phyloP scores from a whole-genome alignment of 352 stramenopile species.

The Pythium volutum region DNA sequence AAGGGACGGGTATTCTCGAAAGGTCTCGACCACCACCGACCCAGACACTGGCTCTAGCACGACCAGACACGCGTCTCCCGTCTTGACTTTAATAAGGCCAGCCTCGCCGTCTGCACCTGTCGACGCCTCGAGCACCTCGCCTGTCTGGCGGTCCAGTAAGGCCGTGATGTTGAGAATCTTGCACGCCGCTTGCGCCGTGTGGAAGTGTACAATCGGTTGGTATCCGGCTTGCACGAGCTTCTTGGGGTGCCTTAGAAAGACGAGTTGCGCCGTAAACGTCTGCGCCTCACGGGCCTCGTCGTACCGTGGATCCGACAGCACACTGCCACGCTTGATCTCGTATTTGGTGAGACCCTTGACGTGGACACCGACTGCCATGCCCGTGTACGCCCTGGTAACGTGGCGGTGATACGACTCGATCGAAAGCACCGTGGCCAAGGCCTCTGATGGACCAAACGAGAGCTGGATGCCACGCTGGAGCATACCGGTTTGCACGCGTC shows the following conservation, averaged over 20 bases:
- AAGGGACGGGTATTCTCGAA: slow-evolving; percentile 95
- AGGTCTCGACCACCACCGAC: slow-evolving; percentile 95
- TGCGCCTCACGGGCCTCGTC: slow-evolving; percentile 83
- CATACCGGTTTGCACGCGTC: slow-evolving; percentile 95
- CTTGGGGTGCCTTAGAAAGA: slow-evolving; percentile 95
- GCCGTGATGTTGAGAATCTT: slow-evolving; percentile 93
- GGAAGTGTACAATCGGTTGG: slow-evolving; percentile 95
- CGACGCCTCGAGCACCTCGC: slow-evolving; percentile 93
- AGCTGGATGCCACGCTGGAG: slow-evolving; percentile 94
- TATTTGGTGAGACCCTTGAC: slow-evolving; percentile 95
- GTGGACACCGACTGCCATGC: slow-evolving; percentile 98
- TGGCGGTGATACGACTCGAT: slow-evolving; percentile 96
- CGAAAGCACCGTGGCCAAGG: slow-evolving; percentile 94
- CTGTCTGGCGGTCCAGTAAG: slow-evolving; percentile 96
- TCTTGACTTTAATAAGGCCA: slow-evolving; percentile 33
- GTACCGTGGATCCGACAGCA: slow-evolving; percentile 92
- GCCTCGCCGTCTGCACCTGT: slow-evolving; percentile 87
- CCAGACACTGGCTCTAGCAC: slow-evolving; percentile 93
- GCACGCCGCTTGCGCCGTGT: slow-evolving; percentile 96
- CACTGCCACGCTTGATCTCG: slow-evolving; percentile 93
- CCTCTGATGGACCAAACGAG: slow-evolving; percentile 88
- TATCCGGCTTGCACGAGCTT: slow-evolving; percentile 91
- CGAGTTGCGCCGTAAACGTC: slow-evolving; percentile 95
- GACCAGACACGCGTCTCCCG: slow-evolving; percentile 95
- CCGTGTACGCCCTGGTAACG: slow-evolving; percentile 89